These are phyloP conservation scores for Adansonia grandidieri DNA, from an alignment of 441 rosid genomes.

Conservation along the genomic window DNA sequence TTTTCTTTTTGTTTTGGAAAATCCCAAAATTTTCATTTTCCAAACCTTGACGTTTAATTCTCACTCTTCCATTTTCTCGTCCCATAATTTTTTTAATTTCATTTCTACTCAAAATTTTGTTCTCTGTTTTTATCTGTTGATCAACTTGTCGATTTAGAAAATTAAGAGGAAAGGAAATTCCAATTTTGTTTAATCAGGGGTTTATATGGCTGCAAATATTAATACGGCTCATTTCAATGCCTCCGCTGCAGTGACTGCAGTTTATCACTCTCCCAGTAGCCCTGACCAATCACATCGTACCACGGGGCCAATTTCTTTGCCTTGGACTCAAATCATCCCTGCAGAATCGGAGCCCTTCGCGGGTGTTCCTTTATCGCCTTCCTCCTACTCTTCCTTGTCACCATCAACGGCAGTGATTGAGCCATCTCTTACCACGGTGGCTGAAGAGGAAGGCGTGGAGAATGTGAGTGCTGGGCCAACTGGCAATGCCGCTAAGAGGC, in stretches of 20 bases:
- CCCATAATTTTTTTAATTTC: neutral
- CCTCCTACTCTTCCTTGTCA: neutral
- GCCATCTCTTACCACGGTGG: conserved; percentile 26
- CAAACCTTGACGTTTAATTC: conserved; percentile 29
- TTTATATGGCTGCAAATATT: conserved; percentile 38
- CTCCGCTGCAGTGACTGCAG: conserved; percentile 27
- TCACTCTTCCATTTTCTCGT: neutral
- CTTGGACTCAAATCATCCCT: conserved; percentile 45
- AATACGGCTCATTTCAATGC: conserved; percentile 34
- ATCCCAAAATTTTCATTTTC: conserved; percentile 29
- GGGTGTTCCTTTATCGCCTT: conserved; percentile 33
- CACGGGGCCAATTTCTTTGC: conserved; percentile 36
- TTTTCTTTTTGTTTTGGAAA: conserved; percentile 15
- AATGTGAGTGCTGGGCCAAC: conserved; percentile 38
- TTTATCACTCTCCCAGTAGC: conserved; percentile 36
- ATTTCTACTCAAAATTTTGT: neutral
- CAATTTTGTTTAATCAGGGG: conserved; percentile 20
- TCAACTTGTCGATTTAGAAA: conserved; percentile 31
- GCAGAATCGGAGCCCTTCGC: conserved; percentile 34
- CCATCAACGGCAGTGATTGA: conserved; percentile 36
- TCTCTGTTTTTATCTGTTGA: conserved; percentile 23
- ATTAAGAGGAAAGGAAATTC: conserved; percentile 32
- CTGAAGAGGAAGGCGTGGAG: conserved; percentile 49
- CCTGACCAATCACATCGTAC: conserved; percentile 44
- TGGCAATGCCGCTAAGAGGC: conserved; percentile 66